phyloP scores from a whole-genome alignment of 495 filamentous ascomycete species.

The Cercophora samala region DNA sequence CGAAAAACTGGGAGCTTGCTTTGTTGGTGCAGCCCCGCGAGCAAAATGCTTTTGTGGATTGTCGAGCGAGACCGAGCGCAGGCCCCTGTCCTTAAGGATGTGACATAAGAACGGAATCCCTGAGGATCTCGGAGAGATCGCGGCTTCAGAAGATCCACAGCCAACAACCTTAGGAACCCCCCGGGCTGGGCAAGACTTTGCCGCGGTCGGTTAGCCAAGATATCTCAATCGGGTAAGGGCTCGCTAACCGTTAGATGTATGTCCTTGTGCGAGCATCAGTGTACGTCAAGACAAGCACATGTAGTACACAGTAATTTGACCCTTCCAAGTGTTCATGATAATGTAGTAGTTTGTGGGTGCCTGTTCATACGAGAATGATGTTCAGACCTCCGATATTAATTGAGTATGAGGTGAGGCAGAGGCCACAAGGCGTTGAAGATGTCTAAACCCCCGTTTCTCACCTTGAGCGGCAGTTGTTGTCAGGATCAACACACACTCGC shows the following conservation, averaged over 20 bases:
- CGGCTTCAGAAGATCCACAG: slow-evolving; percentile 28
- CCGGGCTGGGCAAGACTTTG: slow-evolving; percentile 12
- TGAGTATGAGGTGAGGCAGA: no score
- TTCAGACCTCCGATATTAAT: no score
- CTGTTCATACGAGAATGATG: no score
- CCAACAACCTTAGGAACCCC: slow-evolving; percentile 18
- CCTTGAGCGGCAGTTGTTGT: no score
- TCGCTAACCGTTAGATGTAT: background rate
- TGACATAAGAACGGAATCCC: slow-evolving; percentile 28
- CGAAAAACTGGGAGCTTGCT: background rate
- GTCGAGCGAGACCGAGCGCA: slow-evolving; percentile 13
- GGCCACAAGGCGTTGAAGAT: no score
- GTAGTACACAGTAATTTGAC: no score
- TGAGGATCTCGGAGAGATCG: slow-evolving; percentile 32
- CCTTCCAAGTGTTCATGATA: no score
- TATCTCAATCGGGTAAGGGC: slow-evolving; percentile 10
- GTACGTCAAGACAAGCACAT: no score
- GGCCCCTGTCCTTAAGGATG: slow-evolving; percentile 22
- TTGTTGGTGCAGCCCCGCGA: background rate
- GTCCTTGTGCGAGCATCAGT: no score
- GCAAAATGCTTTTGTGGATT: background rate
- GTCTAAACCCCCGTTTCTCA: no score
- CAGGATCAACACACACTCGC: background rate
- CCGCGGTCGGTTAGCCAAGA: slow-evolving; percentile 22
- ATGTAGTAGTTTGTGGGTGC: no score